phyloP scores from a whole-genome alignment of 2,329 filamentous ascomycete genomes.

The Capronia epimyces region DNA sequence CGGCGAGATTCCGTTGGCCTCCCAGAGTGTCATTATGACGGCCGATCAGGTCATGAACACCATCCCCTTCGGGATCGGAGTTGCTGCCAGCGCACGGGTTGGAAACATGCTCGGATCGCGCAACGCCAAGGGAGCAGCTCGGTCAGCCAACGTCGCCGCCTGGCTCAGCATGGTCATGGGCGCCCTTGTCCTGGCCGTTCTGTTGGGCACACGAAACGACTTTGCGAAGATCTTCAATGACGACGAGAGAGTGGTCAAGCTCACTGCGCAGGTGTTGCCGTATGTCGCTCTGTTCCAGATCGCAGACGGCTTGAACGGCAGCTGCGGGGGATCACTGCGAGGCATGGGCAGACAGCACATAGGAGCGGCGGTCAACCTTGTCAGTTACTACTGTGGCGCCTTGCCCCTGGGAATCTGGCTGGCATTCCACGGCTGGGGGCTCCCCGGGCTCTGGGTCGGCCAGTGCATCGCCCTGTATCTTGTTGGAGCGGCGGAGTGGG shows the following conservation, averaged over 20 bases:
- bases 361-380: slow-evolving; percentile 72
- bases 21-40: slow-evolving; percentile 86
- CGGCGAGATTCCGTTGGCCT: slow-evolving; percentile 71
- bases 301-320: slow-evolving; percentile 79
- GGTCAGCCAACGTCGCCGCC: slow-evolving; percentile 70
- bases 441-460: slow-evolving; percentile 74
- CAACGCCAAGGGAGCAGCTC: slow-evolving; percentile 59
- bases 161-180: slow-evolving; percentile 67
- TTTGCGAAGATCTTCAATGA: slow-evolving; percentile 79
- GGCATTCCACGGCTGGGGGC: slow-evolving; percentile 79
- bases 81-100: slow-evolving; percentile 70
- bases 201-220: slow-evolving; percentile 65
- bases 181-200: slow-evolving; percentile 57
- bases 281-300: slow-evolving; percentile 88
- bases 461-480: slow-evolving; percentile 76
- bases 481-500: slow-evolving; percentile 73
- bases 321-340: slow-evolving; percentile 71
- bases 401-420: slow-evolving; percentile 77
- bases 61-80: slow-evolving; percentile 78
- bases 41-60: slow-evolving; percentile 79
- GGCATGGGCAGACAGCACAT: slow-evolving; percentile 86
- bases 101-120: slow-evolving; percentile 73
- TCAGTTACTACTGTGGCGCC: slow-evolving; percentile 79
- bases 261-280: slow-evolving; percentile 76
- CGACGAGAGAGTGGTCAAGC: slow-evolving; percentile 62